Base-by-base conservation (phyloP, 306 rosid species). In the Calophaca sinica region DNA sequence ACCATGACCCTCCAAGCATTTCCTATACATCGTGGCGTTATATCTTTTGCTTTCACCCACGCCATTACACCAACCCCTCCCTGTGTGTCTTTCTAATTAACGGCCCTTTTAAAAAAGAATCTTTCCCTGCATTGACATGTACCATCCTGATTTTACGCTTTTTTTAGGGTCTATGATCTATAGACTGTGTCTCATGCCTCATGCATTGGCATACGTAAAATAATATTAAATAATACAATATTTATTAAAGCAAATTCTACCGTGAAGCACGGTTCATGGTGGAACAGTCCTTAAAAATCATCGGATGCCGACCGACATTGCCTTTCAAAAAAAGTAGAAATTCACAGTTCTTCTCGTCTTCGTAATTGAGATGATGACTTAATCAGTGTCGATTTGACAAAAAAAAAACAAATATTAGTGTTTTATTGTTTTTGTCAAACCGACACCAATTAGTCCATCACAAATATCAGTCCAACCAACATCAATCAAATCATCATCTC, bases 101-200 rank as follows among this genome's bases (percentile, higher is more conserved):
- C 46, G 55, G 7, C 36, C 14, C 73, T 62, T 71, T 69, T 75
- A 53, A 60, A 78, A 68, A 58, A 49, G 89, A 83, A 80, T 83
- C 87, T 79, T 67, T 51, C 76, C 45, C 82, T 70, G 85, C 85
- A 69, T 45, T 4, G 38, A 79, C 63, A 70, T 44, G 79, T 75
- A 65, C 85, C 79, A 20, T 59, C 74, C 86, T 69, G 71, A 54
- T 62, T 76, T 42, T 52, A 52, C 79, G 64, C 78, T 79, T 77
- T 83, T 73, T 72, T 32, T 62, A 74, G 75, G 84, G 53, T 53
- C 81, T 77, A 68, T 48, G 20, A 28, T 4, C 5, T n/a, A 33
- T 36, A 35, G 53, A 5, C 67, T 58, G 3, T 67, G 6, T 29
- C 31, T 72, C 74, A 12, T 59, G 9, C 46, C 46, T 13, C 75